phyloP scores from a whole-genome alignment of 257 asterid genomes.

The Knoxia roxburghii region DNA sequence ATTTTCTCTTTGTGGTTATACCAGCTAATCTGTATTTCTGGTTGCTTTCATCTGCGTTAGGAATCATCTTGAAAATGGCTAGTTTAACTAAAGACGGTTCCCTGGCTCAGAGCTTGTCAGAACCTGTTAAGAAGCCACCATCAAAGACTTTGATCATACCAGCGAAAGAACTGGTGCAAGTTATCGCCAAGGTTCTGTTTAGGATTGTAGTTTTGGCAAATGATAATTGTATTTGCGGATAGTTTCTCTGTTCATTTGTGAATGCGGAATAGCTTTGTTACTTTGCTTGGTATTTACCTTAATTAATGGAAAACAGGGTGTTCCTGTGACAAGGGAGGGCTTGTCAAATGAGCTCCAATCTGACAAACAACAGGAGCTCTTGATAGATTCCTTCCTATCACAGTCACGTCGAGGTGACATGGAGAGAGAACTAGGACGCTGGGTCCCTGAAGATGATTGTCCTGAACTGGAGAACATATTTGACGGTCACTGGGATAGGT shows the following conservation, averaged over 20 bases:
- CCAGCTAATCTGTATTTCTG: not conserved
- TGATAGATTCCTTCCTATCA: slow-evolving; percentile 89
- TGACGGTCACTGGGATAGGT: slow-evolving; percentile 89
- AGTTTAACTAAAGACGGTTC: slow-evolving; percentile 61
- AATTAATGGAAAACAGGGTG: slow-evolving; percentile 59
- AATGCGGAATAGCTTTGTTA: not conserved
- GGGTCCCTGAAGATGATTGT: slow-evolving; percentile 88
- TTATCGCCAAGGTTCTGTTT: slow-evolving; percentile 72
- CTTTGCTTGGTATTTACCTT: slow-evolving; percentile 5
- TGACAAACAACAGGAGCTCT: slow-evolving; percentile 70
- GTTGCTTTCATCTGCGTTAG: slow-evolving; percentile 34
- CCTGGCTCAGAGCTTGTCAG: slow-evolving; percentile 43
- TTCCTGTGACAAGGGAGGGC: slow-evolving; percentile 58
- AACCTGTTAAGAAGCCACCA: slow-evolving; percentile 47
- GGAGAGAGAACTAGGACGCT: slow-evolving; percentile 79
- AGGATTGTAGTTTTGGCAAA: not conserved
- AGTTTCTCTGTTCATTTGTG: not conserved
- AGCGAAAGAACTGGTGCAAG: slow-evolving; percentile 82
- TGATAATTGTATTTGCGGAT: not conserved
- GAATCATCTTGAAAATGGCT: slow-evolving; percentile 91
- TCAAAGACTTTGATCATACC: slow-evolving; percentile 62
- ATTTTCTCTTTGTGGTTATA: slow-evolving; percentile 5
- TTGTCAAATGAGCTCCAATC: slow-evolving; percentile 49
- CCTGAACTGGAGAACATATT: slow-evolving; percentile 79
- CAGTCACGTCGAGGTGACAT: slow-evolving; percentile 55